Conservation (phyloP, 345 rosid species). For the Cardamine resedifolia region DNA sequence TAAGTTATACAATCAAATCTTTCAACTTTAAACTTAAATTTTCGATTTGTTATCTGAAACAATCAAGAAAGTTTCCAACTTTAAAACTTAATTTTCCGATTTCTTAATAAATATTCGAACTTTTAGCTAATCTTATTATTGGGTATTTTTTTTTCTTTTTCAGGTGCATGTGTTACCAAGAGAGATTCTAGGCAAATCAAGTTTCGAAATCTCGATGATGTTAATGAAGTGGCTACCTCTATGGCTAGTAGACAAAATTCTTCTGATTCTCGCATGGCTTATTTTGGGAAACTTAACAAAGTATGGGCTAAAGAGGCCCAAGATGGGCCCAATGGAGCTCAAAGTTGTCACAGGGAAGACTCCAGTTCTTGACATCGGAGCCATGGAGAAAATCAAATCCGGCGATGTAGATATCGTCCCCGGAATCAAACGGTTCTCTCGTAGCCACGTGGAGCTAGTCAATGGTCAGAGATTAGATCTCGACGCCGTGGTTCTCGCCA, state of each 20-base stretch:
- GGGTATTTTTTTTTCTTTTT: not conserved
- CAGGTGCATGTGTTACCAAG: conserved; percentile 74
- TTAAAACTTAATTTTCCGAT: not conserved
- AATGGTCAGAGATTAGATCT: conserved; percentile 54
- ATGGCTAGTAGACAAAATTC: conserved; percentile 70
- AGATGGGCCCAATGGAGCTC: conserved; percentile 64
- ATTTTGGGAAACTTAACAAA: conserved; percentile 51
- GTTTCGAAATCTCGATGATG: conserved; percentile 53
- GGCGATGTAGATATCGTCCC: conserved; percentile 67
- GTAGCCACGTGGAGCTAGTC: conserved; percentile 59
- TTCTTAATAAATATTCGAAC: not conserved
- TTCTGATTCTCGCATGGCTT: conserved; percentile 57
- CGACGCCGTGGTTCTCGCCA: conserved; percentile 71
- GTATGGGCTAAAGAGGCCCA: conserved; percentile 66
- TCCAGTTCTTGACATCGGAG: conserved; percentile 80
- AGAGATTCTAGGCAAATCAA: conserved; percentile 59
- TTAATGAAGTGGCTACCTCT: conserved; percentile 78
- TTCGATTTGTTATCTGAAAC: too few relatives aligned
- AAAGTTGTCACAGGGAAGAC: conserved; percentile 65
- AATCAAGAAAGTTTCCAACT: not conserved
- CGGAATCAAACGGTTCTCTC: conserved; percentile 56
- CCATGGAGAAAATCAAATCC: conserved; percentile 62
- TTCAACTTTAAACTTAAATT: not conserved
- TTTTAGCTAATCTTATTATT: not conserved
- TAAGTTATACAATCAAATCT: conserved; percentile 40